Evolutionary conservation across 1,139 yeast species (phyloP), one percentile per base, ranked within the genome.

Genomic region (Scheffersomyces stambukii): DNA sequence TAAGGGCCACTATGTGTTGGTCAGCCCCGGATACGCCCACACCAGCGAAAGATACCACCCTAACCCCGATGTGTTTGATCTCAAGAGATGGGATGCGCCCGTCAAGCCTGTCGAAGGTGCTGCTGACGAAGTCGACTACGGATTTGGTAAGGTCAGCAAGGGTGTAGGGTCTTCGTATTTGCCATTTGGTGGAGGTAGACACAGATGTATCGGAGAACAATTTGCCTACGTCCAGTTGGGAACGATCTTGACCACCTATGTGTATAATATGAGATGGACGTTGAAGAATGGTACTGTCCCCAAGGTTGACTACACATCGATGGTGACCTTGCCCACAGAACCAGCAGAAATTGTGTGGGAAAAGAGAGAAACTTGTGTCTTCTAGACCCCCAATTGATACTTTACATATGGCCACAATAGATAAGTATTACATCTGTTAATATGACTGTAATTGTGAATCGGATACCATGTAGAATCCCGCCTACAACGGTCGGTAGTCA

Each of bases 141-240:
- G 97, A 11, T 91, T 89, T 48, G 97, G 97, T 52, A 85, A 89
- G 37, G 85, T 91, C 42, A 79, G 95, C 30, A 91, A 91, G 64
- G 98, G 97, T 61, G 97, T 91, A 24, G 66, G 84, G 14, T 85
- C 96, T 28, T 96, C 98, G 32, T 93, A 86, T 62, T 75, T 91
- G 56, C 98, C 98, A 32, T 91, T 91, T 52, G 98, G 98, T 46
- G 98, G 97, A 59, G 99, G 99, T 44, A 84, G 99, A 71, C 99
- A 91, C 59, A 82, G 98, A 66, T 91, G 99, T 65, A 88, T 91
- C 52, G 99, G 99, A 50, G 99, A 91, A 63, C 97, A 89, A 55
- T 91, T 91, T 65, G 99, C 99, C 24, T 86, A 81, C 57, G 80
- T 82, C 43, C 99, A 91, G 66, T 75, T 91, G 47, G 96, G 96